Evolutionary conservation across 2,329 filamentous ascomycete genomes (phyloP).

Genomic region (Clonostachys rhizophaga): DNA sequence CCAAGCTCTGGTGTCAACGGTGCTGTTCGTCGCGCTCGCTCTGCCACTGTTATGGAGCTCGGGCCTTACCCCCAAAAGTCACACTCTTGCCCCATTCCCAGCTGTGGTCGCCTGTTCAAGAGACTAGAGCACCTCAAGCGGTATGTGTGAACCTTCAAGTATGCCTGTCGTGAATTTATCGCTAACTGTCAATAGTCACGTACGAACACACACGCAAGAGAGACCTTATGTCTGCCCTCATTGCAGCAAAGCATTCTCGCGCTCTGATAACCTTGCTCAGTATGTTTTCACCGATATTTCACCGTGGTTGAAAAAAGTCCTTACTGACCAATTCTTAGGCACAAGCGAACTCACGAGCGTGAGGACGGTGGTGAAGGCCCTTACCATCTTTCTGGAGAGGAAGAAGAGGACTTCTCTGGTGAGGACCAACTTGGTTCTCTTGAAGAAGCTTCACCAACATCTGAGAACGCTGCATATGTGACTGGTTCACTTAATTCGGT

Average conservation of each 20-base stretch:
- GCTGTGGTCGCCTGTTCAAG: conserved; percentile 96
- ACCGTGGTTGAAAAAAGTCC: not conserved
- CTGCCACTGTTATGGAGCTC: conserved; percentile 93
- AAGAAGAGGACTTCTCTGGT: conserved; percentile 77
- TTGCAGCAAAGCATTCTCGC: conserved; percentile 98
- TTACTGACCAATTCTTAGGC: conserved; percentile 43
- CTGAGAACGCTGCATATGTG: conserved; percentile 56
- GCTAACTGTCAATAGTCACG: conserved; percentile 66
- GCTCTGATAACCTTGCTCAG: conserved; percentile 98
- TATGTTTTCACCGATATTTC: conserved; percentile 40
- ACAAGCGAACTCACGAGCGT: conserved; percentile 72
- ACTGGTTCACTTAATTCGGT: conserved; percentile 44
- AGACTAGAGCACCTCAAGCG: conserved; percentile 98
- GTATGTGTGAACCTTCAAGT: conserved; percentile 54
- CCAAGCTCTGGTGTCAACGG: conserved; percentile 67
- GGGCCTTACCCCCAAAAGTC: conserved; percentile 97
- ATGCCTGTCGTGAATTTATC: conserved; percentile 5
- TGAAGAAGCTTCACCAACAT: conserved; percentile 72
- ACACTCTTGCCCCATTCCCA: conserved; percentile 98
- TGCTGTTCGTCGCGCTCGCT: conserved; percentile 83
- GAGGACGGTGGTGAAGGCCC: conserved; percentile 54
- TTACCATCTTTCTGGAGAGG: conserved; percentile 71
- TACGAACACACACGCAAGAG: conserved; percentile 98
- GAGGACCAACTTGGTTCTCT: conserved; percentile 80
- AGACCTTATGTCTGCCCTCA: conserved; percentile 96